Percentiles rank a stretch among this genome's conserved stretches.
Evolutionary conservation across 306 rosid genomes (phyloP).

Genomic region (Carpinus fangiana): DNA sequence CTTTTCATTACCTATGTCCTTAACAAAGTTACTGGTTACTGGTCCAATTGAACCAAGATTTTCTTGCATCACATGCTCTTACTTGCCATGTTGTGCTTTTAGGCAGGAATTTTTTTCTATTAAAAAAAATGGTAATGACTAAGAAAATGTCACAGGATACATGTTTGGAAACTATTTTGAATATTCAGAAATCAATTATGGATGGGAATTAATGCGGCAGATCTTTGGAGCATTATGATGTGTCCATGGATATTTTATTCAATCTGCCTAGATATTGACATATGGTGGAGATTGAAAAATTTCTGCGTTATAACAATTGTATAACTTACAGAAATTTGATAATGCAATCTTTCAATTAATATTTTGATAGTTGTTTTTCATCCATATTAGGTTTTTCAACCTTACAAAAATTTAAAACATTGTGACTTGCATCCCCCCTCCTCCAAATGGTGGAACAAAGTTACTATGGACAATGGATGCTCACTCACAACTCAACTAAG

Average conservation of each 20-base stretch:
- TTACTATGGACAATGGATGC: not conserved
- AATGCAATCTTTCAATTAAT: not conserved
- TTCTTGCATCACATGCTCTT: not conserved
- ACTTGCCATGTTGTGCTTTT: not conserved
- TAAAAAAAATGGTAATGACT: not conserved
- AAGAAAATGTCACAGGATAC: not conserved
- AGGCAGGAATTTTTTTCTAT: not conserved
- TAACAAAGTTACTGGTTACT: constrained; percentile 1
- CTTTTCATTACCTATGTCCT: not conserved
- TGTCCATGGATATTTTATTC: not conserved
- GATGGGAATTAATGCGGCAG: not conserved
- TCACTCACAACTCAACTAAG: not conserved
- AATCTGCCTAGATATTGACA: not conserved
- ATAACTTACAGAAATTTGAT: not conserved
- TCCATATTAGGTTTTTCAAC: not conserved
- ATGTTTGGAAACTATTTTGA: not conserved
- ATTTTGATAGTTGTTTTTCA: not conserved
- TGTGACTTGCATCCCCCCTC: too few species aligned
- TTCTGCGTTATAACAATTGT: not conserved
- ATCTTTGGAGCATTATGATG: not conserved
- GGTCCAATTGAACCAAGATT: not conserved
- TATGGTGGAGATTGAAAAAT: not conserved
- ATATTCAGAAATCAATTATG: not conserved
- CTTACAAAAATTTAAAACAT: not conserved
- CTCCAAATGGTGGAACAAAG: not conserved